phyloP scores from a whole-genome alignment of 139 green algal species.

The Monoraphidium neglectum region DNA sequence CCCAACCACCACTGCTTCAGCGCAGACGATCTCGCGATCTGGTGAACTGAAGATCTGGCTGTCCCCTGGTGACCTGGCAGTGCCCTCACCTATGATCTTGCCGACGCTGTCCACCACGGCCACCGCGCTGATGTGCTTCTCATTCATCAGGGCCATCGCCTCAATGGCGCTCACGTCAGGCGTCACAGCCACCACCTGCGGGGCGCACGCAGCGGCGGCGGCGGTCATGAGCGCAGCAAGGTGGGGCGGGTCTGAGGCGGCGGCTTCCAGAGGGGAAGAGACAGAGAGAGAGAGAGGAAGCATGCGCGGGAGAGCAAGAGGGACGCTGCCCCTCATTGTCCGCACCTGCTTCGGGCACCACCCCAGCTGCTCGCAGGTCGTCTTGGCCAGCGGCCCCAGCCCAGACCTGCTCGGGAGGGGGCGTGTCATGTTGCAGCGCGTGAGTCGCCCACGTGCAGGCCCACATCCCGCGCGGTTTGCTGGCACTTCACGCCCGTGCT shows the following conservation, averaged over 20 bases:
- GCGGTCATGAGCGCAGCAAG: conserved; percentile 39
- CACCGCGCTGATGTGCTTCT: conserved; percentile 43
- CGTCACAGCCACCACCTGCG: conserved; percentile 36
- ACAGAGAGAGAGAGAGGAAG: too few species aligned
- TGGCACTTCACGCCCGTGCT: not conserved
- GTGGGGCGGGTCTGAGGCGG: too few species aligned
- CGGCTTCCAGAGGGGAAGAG: too few species aligned
- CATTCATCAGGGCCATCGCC: conserved; percentile 58
- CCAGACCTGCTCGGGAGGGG: conserved; percentile 14
- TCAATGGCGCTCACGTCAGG: conserved; percentile 63
- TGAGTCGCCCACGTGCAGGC: not conserved
- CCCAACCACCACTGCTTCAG: too few species aligned
- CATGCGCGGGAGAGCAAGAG: too few species aligned
- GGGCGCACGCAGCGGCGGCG: not conserved
- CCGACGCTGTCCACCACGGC: conserved; percentile 51
- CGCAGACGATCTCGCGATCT: too few species aligned
- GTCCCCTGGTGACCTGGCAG: too few species aligned
- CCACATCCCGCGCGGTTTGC: not conserved
- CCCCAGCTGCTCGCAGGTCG: conserved; percentile 54
- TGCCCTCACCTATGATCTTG: conserved; percentile 46
- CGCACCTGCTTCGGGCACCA: conserved; percentile 39
- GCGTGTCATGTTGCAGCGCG: not conserved
- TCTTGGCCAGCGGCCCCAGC: conserved; percentile 32
- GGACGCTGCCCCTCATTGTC: too few species aligned
- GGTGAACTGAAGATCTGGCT: too few species aligned